A percentile compares a stretch with the other conserved stretches of the same genome.
These are phyloP conservation scores for Pichia sorboxylosa DNA, from an alignment of 1,139 yeast genomes.

Conservation along the genomic window DNA sequence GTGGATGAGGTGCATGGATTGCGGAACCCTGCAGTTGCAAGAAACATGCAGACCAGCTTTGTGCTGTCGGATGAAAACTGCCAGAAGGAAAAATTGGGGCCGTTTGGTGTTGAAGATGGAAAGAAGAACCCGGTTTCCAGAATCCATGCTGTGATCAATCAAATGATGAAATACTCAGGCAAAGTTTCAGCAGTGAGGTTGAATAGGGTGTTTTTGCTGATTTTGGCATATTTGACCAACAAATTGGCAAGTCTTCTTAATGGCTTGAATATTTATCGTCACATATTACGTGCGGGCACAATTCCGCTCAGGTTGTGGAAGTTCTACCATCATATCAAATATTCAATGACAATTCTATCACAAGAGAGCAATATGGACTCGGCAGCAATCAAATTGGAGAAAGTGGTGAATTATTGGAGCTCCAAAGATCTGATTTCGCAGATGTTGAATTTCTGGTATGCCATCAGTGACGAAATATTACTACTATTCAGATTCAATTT, in stretches of 20 bases:
- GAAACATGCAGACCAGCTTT: neutral
- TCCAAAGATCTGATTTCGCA: constrained; percentile 37
- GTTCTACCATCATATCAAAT: constrained; percentile 14
- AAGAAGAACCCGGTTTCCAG: neutral
- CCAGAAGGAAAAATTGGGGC: too few relatives aligned
- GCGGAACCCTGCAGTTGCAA: constrained; percentile 4
- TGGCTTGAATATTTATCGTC: constrained; percentile 52
- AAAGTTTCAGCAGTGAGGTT: neutral
- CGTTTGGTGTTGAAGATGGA: too few relatives aligned
- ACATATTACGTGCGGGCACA: constrained; percentile 59
- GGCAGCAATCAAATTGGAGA: constrained; percentile 11
- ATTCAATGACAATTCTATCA: constrained; percentile 8
- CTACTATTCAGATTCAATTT: constrained; percentile 44
- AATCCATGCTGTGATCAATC: neutral
- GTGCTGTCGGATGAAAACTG: too few relatives aligned
- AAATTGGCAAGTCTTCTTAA: constrained; percentile 35
- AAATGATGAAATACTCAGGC: neutral
- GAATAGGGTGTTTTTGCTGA: constrained; percentile 1
- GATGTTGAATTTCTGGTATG: constrained; percentile 44
- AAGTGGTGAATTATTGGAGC: constrained; percentile 24
- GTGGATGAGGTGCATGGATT: constrained; percentile 6
- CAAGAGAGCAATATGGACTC: constrained; percentile 5
- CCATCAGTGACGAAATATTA: constrained; percentile 49
- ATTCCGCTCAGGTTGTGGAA: constrained; percentile 45
- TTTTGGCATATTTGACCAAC: constrained; percentile 22